These are phyloP conservation scores for Platanthera zijinensis DNA, from an alignment of 106 monocot species.

Conservation along the genomic window DNA sequence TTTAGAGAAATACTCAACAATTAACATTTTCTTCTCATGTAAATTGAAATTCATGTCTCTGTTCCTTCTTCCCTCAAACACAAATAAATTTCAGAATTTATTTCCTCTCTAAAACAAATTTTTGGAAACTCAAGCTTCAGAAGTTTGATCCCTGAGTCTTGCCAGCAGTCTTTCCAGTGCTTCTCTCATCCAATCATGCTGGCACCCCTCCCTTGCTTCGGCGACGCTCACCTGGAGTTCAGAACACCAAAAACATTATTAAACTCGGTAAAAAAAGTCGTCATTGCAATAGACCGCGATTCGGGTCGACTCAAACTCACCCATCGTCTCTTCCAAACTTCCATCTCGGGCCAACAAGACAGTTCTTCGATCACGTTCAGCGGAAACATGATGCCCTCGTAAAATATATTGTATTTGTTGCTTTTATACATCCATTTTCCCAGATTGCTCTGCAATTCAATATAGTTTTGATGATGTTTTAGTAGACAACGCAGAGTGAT, in stretches of 20 bases:
- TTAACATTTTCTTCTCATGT: no score
- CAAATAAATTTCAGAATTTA: no score
- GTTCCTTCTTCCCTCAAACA: no score
- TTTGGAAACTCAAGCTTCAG: not conserved
- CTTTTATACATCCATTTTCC: slow-evolving; percentile 64
- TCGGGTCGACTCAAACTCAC: slow-evolving; percentile 13
- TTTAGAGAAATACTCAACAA: no score
- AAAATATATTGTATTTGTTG: slow-evolving; percentile 21
- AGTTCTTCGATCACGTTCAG: slow-evolving; percentile 46
- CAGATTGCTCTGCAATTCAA: slow-evolving; percentile 22
- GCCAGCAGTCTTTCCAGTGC: slow-evolving; percentile 29
- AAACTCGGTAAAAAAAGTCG: not conserved
- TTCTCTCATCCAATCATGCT: slow-evolving; percentile 44
- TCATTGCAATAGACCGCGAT: not conserved
- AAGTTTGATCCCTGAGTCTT: slow-evolving; percentile 2
- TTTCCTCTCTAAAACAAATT: not conserved
- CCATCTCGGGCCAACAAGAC: slow-evolving; percentile 46
- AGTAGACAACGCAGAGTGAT: not conserved
- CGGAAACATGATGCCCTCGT: slow-evolving; percentile 62
- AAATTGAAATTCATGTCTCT: no score
- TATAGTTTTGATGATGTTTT: not conserved
- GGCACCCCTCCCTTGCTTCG: slow-evolving; percentile 30
- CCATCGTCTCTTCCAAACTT: slow-evolving; percentile 44
- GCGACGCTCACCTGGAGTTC: slow-evolving; percentile 22
- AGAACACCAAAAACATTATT: not conserved